Conservation (phyloP, 176 grass and related monocot genomes). For the Hsuehochloa calcarea region DNA sequence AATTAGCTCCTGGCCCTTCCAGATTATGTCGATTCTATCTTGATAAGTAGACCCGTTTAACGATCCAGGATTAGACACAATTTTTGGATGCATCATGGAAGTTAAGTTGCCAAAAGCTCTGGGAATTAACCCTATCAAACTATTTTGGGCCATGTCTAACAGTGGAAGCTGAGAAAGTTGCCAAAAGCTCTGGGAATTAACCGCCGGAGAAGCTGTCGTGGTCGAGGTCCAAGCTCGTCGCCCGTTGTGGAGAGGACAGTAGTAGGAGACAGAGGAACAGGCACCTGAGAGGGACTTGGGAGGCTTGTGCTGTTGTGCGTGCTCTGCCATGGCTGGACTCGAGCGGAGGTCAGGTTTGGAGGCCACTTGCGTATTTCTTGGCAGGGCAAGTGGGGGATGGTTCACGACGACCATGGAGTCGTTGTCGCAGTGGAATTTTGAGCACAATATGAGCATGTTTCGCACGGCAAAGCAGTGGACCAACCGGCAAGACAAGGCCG, state of each 20-base stretch:
- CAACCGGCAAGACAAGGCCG: slow-evolving; percentile 12
- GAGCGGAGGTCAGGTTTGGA: neutral
- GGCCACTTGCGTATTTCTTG: neutral
- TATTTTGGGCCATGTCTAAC: slow-evolving; percentile 57
- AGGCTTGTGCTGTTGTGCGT: neutral
- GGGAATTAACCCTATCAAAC: slow-evolving; percentile 53
- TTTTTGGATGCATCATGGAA: slow-evolving; percentile 44
- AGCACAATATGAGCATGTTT: neutral
- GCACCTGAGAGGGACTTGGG: neutral
- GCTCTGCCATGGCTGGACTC: slow-evolving; percentile 27
- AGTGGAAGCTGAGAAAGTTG: slow-evolving; percentile 51
- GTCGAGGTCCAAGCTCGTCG: slow-evolving; percentile 24
- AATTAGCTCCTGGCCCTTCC: slow-evolving; percentile 48
- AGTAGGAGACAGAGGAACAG: slow-evolving; percentile 14
- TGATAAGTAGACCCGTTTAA: slow-evolving; percentile 28
- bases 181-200: too few species aligned
- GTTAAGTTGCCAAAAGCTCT: slow-evolving; percentile 43
- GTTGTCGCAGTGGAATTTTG: slow-evolving; percentile 34
- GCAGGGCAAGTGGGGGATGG: neutral
- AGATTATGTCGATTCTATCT: slow-evolving; percentile 66
- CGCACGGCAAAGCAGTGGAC: slow-evolving; percentile 24
- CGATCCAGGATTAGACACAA: neutral
- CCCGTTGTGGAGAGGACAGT: neutral
- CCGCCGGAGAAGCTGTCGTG: neutral
- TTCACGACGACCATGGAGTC: neutral